Evolutionary conservation across 2,329 filamentous ascomycete genomes (phyloP), one percentile per base, ranked within the genome.

Genomic region (Talaromyces funiculosus): DNA sequence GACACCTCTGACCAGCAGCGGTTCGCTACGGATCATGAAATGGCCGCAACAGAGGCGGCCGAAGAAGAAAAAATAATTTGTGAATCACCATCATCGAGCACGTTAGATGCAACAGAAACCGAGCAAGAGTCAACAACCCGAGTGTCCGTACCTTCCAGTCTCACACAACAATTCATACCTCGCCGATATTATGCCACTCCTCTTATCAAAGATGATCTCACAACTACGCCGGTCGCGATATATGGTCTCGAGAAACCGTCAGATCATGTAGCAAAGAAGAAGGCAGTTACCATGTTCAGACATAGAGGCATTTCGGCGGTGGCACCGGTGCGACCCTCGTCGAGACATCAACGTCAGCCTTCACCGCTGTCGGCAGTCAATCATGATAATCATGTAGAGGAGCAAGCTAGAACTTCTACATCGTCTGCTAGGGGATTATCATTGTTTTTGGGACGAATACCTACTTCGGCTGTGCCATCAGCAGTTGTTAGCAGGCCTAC

Each of bases 171-270:
- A 10, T 29, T 40, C 26, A 33, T 47, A 9, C 45, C 37, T 8
- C 40, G 54, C 42, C 55, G 60, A 10, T 61, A 53, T 26, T 61
- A 61, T 40, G 49, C 55, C 0, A 61, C 60, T 0, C 60, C 60
- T 3, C 57, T 61, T 3, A 31, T 22, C 12, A 26, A 54, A 18
- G 47, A 40, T 38, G 60, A 61, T 31, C 37, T 47, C 1, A 40
- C 9, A 24, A 38, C 57, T 35, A 59, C 57, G 2, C 61, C 61
- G 2, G 61, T 62, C 14, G 20, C 47, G 22, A 14, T 60, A 43
- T 62, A 62, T 31, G 61, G 61, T 12, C 56, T 62, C 18, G 61
- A 62, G 22, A 43, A 62, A n/a, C 56, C 61, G 6, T 53, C 51
- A n/a, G 61, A 56, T 1, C 37, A 59, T 47, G 22, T 35, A 16